These are phyloP conservation scores for Chlamydomonas sp. DNA, from an alignment of 139 green algal genomes.

Conservation along the genomic window DNA sequence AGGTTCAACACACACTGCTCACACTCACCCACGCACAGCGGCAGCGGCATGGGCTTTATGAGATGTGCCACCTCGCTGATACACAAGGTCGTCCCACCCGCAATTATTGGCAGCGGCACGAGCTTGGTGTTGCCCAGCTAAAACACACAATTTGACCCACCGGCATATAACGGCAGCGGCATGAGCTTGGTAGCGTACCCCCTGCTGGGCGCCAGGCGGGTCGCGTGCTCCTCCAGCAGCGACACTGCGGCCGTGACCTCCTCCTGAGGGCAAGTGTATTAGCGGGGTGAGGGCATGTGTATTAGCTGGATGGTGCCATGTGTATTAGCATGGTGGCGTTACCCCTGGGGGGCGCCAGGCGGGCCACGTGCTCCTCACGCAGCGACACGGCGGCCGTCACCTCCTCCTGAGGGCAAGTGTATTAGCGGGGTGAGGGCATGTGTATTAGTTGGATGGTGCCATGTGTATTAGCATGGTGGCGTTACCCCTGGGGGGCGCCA, in stretches of 20 bases:
- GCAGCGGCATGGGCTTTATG: conserved; percentile 22
- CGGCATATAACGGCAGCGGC: conserved; percentile 73
- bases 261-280: conserved; percentile 52
- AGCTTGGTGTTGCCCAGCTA: no score
- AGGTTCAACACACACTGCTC: background rate
- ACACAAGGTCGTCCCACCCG: no score
- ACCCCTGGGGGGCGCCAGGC: conserved; percentile 21
- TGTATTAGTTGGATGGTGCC: conserved; percentile 24
- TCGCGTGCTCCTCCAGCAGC: conserved; percentile 75
- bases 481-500: conserved; percentile 41
- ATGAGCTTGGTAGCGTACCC: conserved; percentile 57
- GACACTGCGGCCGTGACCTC: conserved; percentile 74
- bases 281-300: background rate
- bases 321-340: conserved; percentile 60
- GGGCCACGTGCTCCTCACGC: conserved; percentile 62
- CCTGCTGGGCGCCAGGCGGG: conserved; percentile 40
- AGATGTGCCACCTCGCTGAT: background rate
- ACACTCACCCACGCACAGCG: conserved; percentile 28
- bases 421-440: no score
- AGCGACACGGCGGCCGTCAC: no score
- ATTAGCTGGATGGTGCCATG: conserved; percentile 60
- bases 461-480: no score
- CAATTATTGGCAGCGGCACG: conserved; percentile 43
- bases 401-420: conserved; percentile 39
- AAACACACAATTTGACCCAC: background rate